These are phyloP conservation scores for Avena eriantha DNA, from an alignment of 176 grass and related monocot genomes.

Conservation along the genomic window DNA sequence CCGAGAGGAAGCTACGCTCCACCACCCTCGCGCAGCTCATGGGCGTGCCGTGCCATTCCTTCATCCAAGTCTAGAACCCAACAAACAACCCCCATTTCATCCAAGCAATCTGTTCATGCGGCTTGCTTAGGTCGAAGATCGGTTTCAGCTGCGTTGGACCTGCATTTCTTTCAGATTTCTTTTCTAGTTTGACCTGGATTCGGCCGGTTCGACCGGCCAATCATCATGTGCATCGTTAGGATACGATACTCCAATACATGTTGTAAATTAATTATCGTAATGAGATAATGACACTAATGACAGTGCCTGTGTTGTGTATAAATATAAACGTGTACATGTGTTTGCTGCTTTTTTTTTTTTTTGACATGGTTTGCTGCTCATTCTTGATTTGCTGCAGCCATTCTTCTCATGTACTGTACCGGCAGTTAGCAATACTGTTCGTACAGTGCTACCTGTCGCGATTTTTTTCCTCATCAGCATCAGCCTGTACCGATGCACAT, in stretches of 20 bases:
- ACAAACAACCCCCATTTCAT: too few relatives aligned
- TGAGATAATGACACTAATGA: conserved; percentile 13
- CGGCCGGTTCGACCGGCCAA: not conserved
- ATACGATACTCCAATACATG: conserved; percentile 25
- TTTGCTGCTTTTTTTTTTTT: not conserved
- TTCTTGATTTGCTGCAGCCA: not conserved
- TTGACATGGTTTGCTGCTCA: too few relatives aligned
- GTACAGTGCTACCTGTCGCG: not conserved
- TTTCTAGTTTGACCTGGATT: conserved; percentile 37
- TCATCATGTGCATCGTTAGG: conserved; percentile 37
- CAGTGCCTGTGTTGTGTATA: not conserved
- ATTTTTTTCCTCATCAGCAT: not conserved
- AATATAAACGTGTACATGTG: not conserved
- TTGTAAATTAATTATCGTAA: conserved; percentile 23
- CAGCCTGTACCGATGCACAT: not conserved
- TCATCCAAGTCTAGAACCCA: conserved; percentile 54
- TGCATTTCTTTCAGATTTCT: conserved; percentile 41
- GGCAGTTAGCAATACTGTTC: not conserved
- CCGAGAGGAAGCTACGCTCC: conserved; percentile 82
- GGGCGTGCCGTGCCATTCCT: conserved; percentile 69
- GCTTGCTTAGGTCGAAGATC: not conserved
- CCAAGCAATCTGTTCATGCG: too few relatives aligned
- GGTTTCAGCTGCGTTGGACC: conserved; percentile 29
- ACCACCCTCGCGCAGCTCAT: conserved; percentile 75
- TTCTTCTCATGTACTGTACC: not conserved